A percentile compares a stretch with the other conserved stretches of the same genome.
phyloP scores from a whole-genome alignment of 1,284 basidiomycete species.

The Cryptococcus sp. region DNA sequence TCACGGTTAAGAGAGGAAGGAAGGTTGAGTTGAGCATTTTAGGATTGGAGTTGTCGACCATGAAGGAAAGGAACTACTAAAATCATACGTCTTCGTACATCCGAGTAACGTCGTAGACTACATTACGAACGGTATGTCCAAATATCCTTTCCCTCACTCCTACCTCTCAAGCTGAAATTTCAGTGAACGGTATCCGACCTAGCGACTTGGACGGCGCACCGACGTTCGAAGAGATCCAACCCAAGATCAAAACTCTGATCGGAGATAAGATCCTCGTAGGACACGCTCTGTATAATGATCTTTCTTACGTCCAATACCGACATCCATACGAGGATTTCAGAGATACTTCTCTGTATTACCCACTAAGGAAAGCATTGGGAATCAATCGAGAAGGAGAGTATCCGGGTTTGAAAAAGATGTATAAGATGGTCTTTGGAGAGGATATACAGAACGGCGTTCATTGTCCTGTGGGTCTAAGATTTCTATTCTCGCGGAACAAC shows the following conservation, averaged over 20 bases:
- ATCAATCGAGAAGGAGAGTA: constrained; percentile 37
- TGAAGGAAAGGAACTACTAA: constrained; percentile 47
- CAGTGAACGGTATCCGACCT: constrained; percentile 48
- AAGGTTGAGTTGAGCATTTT: background rate
- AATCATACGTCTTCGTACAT: constrained; percentile 50
- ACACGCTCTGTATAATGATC: constrained; percentile 86
- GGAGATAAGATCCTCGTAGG: constrained; percentile 80
- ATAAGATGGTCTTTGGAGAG: constrained; percentile 48
- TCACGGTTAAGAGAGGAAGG: background rate
- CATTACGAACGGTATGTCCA: constrained; percentile 47
- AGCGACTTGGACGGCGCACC: constrained; percentile 58
- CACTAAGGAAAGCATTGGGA: constrained; percentile 38
- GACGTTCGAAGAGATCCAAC: constrained; percentile 71
- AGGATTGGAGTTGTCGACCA: constrained; percentile 51
- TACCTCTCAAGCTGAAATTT: background rate
- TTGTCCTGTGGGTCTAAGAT: constrained; percentile 35
- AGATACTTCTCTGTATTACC: constrained; percentile 53
- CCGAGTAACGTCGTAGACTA: constrained; percentile 52
- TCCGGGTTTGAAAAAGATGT: constrained; percentile 49
- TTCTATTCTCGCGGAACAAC: background rate
- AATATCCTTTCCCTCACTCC: background rate
- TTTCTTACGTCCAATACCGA: constrained; percentile 57
- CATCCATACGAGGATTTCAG: constrained; percentile 51
- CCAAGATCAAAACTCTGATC: constrained; percentile 66
- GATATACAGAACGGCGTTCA: constrained; percentile 50